phyloP scores from a whole-genome alignment of 192 early-diverging fungal genomes.

The Globomyces pollinis-pini region DNA sequence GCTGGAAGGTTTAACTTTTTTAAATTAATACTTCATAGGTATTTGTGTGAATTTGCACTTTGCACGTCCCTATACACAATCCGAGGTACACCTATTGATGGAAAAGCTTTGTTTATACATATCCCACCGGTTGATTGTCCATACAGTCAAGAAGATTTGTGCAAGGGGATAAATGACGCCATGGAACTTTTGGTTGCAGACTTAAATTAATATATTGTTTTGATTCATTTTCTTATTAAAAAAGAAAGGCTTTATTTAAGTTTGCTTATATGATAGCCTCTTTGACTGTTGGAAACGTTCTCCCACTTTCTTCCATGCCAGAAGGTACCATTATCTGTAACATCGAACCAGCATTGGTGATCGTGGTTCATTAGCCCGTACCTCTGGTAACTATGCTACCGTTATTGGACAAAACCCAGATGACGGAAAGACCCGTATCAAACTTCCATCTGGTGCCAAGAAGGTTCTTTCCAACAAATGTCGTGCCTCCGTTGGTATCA shows the following conservation, averaged over 20 bases:
- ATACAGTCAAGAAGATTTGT: not conserved
- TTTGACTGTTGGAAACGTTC: constrained; percentile 88
- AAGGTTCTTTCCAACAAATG: constrained; percentile 85
- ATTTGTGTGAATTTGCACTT: not conserved
- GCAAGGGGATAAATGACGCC: too few species aligned
- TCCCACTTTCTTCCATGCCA: constrained; percentile 89
- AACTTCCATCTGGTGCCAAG: constrained; percentile 97
- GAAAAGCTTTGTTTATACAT: not conserved
- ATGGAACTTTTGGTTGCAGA: too few species aligned
- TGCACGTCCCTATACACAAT: not conserved
- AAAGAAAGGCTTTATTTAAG: constrained; percentile 65
- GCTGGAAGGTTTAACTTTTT: not conserved
- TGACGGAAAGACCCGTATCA: constrained; percentile 93
- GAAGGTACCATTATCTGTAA: constrained; percentile 93
- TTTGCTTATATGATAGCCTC: constrained; percentile 34
- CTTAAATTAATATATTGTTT: too few species aligned
- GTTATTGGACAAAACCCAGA: constrained; percentile 96
- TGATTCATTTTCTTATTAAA: too few species aligned
- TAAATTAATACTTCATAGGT: not conserved
- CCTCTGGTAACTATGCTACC: constrained; percentile 97
- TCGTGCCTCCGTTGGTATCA: constrained; percentile 95
- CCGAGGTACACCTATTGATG: too few species aligned
- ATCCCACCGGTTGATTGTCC: not conserved
- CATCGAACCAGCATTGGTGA: constrained; percentile 90
- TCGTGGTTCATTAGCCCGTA: constrained; percentile 90